Conservation (phyloP, 331 rosid genomes). For the Spiraea crenata region DNA sequence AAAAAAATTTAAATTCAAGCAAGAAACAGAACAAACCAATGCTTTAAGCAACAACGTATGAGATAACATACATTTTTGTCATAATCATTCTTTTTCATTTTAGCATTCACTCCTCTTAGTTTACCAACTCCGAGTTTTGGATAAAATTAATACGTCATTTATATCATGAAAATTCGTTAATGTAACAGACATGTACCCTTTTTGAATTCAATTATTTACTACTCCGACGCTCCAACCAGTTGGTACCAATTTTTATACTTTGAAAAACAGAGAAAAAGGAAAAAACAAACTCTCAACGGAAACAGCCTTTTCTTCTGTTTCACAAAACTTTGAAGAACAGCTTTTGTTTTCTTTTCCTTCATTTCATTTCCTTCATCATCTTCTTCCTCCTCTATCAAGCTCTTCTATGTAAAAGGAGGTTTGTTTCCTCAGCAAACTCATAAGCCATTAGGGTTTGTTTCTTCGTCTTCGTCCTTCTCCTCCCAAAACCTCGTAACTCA, state of each 20-base stretch:
- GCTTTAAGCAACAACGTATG: conserved; percentile 26
- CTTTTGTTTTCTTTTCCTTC: conserved; percentile 13
- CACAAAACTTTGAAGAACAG: conserved; percentile 6
- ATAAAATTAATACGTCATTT: too few relatives aligned
- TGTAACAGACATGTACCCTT: too few relatives aligned
- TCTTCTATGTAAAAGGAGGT: conserved; percentile 27
- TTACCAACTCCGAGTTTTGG: too few relatives aligned
- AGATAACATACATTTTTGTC: neutral
- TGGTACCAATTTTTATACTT: neutral
- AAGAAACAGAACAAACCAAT: neutral
- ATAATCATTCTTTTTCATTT: neutral
- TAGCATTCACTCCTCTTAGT: neutral
- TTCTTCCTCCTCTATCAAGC: conserved; percentile 3
- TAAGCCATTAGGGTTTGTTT: neutral
- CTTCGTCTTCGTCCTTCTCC: neutral
- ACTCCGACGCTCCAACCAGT: neutral
- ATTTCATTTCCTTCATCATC: neutral
- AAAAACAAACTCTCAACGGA: neutral
- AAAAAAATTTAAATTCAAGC: conserved; percentile 3
- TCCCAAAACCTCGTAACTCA: conserved; percentile 38
- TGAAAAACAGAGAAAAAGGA: neutral
- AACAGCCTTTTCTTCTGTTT: neutral
- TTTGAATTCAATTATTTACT: too few relatives aligned
- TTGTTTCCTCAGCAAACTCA: conserved; percentile 41
- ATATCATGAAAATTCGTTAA: too few relatives aligned